A percentile compares a stretch with the other conserved stretches of the same genome.
Evolutionary conservation across 1,284 basidiomycete genomes (phyloP).

Genomic region (Tilletia indica): DNA sequence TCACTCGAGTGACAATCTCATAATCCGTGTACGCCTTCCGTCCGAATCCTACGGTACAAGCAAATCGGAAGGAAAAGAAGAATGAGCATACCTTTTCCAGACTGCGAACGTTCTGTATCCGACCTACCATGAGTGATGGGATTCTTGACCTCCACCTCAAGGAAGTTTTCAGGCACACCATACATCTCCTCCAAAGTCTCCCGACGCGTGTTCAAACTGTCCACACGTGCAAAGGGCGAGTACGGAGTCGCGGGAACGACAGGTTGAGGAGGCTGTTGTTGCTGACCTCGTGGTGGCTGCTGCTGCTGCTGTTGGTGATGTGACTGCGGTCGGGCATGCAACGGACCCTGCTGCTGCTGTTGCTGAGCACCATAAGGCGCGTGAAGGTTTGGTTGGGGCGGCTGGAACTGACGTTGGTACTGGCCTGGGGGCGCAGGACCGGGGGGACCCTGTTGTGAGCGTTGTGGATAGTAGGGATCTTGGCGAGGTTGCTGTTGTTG

Average conservation of each 20-base stretch:
- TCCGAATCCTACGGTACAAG: conserved; percentile 33
- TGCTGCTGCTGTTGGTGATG: not conserved
- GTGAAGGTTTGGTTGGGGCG: not conserved
- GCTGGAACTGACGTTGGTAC: not conserved
- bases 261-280: not conserved
- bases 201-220: conserved; percentile 36
- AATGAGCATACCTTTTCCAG: too few relatives aligned
- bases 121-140: conserved; percentile 88
- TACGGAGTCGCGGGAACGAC: conserved; percentile 34
- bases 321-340: not conserved
- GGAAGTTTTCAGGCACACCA: conserved; percentile 79
- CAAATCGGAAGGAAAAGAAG: too few relatives aligned
- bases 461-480: not conserved
- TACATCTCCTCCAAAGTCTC: conserved; percentile 86
- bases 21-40: conserved; percentile 99
- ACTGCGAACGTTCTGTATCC: too few relatives aligned
- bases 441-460: not conserved
- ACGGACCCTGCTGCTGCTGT: not conserved
- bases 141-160: conserved; percentile 96
- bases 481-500: conserved; percentile 10
- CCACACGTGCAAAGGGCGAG: conserved; percentile 53
- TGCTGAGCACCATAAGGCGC: not conserved
- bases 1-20: conserved; percentile 92
- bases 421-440: not conserved
- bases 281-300: not conserved